Percentiles rank a stretch among this genome's conserved stretches.
Evolutionary conservation across 2,329 filamentous ascomycete species (phyloP).

Genomic region (Xylariaceae sp.): DNA sequence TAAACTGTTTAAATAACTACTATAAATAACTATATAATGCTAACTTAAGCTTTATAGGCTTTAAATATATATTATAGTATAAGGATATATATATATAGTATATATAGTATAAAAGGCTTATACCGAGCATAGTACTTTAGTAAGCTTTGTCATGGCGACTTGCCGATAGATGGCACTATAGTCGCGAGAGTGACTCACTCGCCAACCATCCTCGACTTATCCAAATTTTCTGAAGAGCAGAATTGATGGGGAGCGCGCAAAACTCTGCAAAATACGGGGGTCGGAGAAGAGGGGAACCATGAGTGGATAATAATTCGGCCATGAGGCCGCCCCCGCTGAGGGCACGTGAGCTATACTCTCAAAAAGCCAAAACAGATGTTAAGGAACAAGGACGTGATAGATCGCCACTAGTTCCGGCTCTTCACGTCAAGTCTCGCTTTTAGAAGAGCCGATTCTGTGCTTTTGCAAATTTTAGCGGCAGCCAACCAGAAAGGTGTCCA

Average conservation of each 20-base stretch:
- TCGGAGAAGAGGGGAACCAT: constrained; percentile 15
- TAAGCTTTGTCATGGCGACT: constrained; percentile 28
- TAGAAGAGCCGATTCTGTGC: not conserved
- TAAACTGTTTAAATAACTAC: too few species aligned
- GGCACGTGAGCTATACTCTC: too few species aligned
- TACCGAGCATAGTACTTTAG: too few species aligned
- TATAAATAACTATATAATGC: too few species aligned
- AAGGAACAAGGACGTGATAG: too few species aligned
- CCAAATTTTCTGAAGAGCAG: constrained; percentile 25
- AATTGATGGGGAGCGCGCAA: constrained; percentile 14
- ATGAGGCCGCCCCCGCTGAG: too few species aligned
- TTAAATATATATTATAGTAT: too few species aligned
- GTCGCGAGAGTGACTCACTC: constrained; percentile 28
- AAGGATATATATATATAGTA: too few species aligned
- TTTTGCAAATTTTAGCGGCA: not conserved
- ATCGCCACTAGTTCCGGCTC: not conserved
- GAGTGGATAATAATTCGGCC: constrained; percentile 25
- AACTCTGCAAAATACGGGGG: constrained; percentile 18
- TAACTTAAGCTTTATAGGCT: too few species aligned
- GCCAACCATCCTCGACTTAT: constrained; percentile 27
- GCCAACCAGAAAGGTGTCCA: too few species aligned
- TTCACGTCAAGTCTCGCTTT: not conserved
- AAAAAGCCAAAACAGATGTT: too few species aligned
- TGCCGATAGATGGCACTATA: constrained; percentile 27
- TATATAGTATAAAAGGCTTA: too few species aligned